Base-by-base conservation (phyloP, 108 stramenopile species). In the Cyclotella sp. region DNA sequence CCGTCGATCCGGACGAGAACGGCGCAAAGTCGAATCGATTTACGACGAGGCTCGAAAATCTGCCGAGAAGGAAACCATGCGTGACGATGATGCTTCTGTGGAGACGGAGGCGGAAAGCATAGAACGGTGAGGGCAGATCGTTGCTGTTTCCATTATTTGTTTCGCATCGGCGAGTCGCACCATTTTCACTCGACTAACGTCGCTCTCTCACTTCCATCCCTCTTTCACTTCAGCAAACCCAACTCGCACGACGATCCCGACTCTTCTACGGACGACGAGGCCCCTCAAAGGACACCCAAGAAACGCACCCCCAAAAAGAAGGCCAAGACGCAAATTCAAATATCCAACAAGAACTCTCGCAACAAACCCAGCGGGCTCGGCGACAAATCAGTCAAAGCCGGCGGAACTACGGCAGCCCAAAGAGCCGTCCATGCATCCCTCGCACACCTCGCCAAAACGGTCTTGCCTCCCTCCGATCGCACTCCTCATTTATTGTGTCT, bases 11-110 rank as follows among this genome's bases (percentile, higher is more conserved):
- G 65, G 63, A 40, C 82, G 87, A 27, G 82, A 79, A 47, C 65
- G 81, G 1, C 68, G 59, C 28, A 83, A 70, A 53, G 83, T 76
- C 40, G 49, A 45, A 39, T 70, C 87, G 26, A 39, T 81, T 8
- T 88, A 88, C 79, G 83, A 77, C 52, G 85, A 84, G 57, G 87
- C 87, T n/a, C 65, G 57, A 21, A 16, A 42, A 45, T 58, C 34
- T 58, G 46, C 4, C 0, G 41, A 30, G 14, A 44, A 55, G 29
- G 49, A 46, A 54, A 44, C 53, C 44, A 65, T 46, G 54, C 13
- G 15, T 9, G 59, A 21, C 14, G 53, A 41, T 30, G 16, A 27
- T 22, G 14, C 39, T 41, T 45, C 51, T 9, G 54, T 21, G 22
- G 52, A 40, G 16, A 77, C 42, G 30, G 53, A 62, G 71, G 44